phyloP scores from a whole-genome alignment of 1,139 yeast genomes.

The Meyerozyma guilliermondii region DNA sequence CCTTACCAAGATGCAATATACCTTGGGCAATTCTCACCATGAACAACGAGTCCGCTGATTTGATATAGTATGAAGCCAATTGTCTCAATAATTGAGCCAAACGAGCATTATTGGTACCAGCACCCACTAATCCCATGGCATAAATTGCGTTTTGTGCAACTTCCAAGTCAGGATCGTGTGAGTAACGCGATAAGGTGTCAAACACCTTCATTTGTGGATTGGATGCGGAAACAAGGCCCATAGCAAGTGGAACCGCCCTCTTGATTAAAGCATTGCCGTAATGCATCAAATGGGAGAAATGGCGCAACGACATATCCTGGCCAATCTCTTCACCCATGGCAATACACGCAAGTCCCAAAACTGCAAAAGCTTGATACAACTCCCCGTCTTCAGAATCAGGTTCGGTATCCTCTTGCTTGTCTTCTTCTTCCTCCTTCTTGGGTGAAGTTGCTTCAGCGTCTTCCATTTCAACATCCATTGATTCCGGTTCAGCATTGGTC shows the following conservation, averaged over 20 bases:
- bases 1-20: slow-evolving; percentile 90
- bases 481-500: slow-evolving; percentile 8
- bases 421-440: slow-evolving; percentile 23
- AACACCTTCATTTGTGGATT: slow-evolving; percentile 97
- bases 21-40: slow-evolving; percentile 96
- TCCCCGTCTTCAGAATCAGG: slow-evolving; percentile 49
- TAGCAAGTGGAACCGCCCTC: slow-evolving; percentile 94
- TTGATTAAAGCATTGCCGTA: slow-evolving; percentile 91
- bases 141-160: slow-evolving; percentile 94
- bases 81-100: slow-evolving; percentile 93
- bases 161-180: slow-evolving; percentile 92
- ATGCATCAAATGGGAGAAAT: slow-evolving; percentile 96
- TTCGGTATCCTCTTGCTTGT: slow-evolving; percentile 22
- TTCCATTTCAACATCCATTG: slow-evolving; percentile 7
- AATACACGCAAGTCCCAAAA: slow-evolving; percentile 87
- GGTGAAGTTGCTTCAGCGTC: slow-evolving; percentile 24
- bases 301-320: slow-evolving; percentile 95
- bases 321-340: slow-evolving; percentile 99
- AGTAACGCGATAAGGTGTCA: slow-evolving; percentile 91
- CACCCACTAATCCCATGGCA: slow-evolving; percentile 97
- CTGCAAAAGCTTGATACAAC: slow-evolving; percentile 82
- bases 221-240: slow-evolving; percentile 91
- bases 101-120: slow-evolving; percentile 98
- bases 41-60: slow-evolving; percentile 86
- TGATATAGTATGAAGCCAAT: slow-evolving; percentile 86